A percentile compares a stretch with the other conserved stretches of the same genome.
Conservation (phyloP, 2,329 filamentous ascomycete genomes). For the Coniochaeta sp. region DNA sequence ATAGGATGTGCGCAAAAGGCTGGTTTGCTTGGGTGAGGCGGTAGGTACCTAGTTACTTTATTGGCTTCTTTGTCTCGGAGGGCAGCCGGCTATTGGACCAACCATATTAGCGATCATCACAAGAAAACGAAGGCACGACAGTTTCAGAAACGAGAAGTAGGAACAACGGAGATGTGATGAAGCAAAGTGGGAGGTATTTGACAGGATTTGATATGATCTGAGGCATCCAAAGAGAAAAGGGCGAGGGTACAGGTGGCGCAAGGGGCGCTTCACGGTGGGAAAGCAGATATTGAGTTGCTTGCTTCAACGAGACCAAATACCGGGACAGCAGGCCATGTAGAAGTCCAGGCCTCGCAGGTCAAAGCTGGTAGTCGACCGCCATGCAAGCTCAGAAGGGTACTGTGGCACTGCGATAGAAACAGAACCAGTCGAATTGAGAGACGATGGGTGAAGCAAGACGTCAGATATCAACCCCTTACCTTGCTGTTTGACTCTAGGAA, state of each 20-base stretch:
- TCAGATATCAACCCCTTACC: neutral
- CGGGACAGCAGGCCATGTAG: neutral
- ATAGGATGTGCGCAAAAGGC: neutral
- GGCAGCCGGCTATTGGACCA: neutral
- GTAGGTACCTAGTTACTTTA: neutral
- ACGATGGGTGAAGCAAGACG: neutral
- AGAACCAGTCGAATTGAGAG: neutral
- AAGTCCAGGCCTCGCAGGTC: too few relatives aligned
- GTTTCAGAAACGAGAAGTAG: neutral
- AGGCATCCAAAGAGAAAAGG: neutral
- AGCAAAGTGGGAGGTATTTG: neutral
- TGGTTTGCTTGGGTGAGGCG: neutral
- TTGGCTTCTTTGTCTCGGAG: neutral
- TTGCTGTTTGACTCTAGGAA: neutral
- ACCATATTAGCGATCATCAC: neutral
- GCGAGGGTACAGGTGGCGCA: neutral
- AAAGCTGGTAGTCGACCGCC: neutral
- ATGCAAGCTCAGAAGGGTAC: neutral
- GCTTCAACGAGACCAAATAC: neutral
- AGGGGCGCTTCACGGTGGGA: neutral
- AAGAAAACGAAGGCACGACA: neutral
- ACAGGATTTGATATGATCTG: neutral
- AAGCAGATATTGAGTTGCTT: neutral
- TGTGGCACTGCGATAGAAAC: neutral
- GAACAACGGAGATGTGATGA: neutral